A percentile compares a stretch with the other conserved stretches of the same genome.
These are phyloP conservation scores for Pontederia paniculata DNA, from an alignment of 176 grass and related monocot genomes.

Conservation along the genomic window DNA sequence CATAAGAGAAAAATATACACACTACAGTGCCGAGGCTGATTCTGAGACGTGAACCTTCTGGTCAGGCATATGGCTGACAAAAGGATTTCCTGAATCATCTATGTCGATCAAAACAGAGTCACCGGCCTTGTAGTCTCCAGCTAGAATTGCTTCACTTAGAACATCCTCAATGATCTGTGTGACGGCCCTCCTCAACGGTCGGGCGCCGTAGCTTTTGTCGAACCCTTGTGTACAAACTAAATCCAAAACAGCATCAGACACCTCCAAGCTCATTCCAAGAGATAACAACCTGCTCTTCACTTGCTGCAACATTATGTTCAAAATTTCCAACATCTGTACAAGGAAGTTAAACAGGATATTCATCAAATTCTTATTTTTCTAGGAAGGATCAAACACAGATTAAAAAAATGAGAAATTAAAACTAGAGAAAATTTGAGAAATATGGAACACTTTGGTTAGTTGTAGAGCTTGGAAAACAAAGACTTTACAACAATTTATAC, in stretches of 20 bases:
- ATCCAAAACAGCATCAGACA: conserved; percentile 56
- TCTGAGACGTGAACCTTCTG: conserved; percentile 48
- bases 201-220: conserved; percentile 73
- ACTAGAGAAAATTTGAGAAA: no score
- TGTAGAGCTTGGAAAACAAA: not conserved
- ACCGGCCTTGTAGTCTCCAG: conserved; percentile 51
- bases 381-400: no score
- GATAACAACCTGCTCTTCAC: conserved; percentile 63
- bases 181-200: conserved; percentile 67
- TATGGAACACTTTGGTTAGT: not conserved
- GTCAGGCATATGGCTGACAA: conserved; percentile 30
- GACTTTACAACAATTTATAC: no score
- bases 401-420: no score
- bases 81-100: conserved; percentile 44
- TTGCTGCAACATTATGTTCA: conserved; percentile 80
- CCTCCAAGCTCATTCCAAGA: conserved; percentile 55
- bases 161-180: conserved; percentile 73
- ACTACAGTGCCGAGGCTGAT: conserved; percentile 24
- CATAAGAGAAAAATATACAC: conserved; percentile 23
- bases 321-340: conserved; percentile 75
- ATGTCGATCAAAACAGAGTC: conserved; percentile 67
- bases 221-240: conserved; percentile 70
- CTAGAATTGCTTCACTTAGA: conserved; percentile 75
- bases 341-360: not conserved
- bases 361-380: no score